Conservation (phyloP, 495 filamentous ascomycete species). For the Entonaema liquescens region DNA sequence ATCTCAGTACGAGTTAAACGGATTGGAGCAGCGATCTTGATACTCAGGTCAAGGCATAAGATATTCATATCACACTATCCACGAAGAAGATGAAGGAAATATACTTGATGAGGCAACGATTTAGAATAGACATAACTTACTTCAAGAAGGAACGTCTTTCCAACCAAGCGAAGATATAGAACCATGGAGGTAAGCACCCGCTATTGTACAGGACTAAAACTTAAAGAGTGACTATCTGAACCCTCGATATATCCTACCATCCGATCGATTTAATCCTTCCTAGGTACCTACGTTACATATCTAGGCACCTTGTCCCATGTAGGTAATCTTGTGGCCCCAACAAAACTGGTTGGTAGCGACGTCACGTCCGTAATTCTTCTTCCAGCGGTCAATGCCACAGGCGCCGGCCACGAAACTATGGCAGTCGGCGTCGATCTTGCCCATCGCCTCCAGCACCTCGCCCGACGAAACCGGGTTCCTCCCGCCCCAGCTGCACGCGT, state of each 20-base stretch:
- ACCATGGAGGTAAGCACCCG: too few relatives aligned
- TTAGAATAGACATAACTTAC: too few relatives aligned
- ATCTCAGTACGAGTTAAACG: background rate
- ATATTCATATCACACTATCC: too few relatives aligned
- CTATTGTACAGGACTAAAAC: background rate
- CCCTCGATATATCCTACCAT: background rate
- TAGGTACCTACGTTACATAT: too few relatives aligned
- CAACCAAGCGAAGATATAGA: background rate
- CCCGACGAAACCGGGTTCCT: background rate
- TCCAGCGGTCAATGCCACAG: background rate
- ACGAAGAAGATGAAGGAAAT: too few relatives aligned
- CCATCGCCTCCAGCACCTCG: background rate
- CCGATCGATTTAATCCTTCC: background rate
- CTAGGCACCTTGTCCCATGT: too few relatives aligned
- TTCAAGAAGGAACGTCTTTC: too few relatives aligned
- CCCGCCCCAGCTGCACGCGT: background rate
- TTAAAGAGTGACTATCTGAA: background rate
- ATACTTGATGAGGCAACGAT: too few relatives aligned
- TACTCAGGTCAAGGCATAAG: too few relatives aligned
- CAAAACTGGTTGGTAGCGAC: background rate
- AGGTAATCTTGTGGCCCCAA: background rate
- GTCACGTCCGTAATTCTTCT: slow-evolving; percentile 5
- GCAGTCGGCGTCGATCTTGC: background rate
- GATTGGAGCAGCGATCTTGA: background rate
- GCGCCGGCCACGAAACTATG: background rate